Base-by-base conservation (phyloP, 2,329 filamentous ascomycete species). In the Arachnopeziza araneosa region DNA sequence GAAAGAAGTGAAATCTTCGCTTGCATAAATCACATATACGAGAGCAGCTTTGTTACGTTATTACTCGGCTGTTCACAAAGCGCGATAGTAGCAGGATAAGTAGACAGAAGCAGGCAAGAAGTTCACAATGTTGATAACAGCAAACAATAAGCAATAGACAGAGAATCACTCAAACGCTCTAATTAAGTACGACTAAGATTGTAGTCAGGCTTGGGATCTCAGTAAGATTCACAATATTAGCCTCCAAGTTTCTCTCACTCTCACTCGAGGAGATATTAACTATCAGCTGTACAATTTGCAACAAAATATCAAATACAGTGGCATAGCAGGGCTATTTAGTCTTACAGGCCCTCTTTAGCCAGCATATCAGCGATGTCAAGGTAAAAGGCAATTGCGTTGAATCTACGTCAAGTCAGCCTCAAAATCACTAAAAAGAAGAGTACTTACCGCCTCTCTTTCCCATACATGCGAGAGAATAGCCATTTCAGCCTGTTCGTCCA, bases 361-460 rank as follows among this genome's bases (percentile, higher is more conserved):
- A 91, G 75, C 87, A 89, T 90, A 68, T 90, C 83, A 12, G 80
- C 81, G 67, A 88, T 83, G 61, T 81, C 83, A 1, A 88, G 77
- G 66, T 88, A 88, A 67, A 88, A 87, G 0, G 85, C 85, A 60
- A 88, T 79, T 1, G 85, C 85, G 68, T 88, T 88, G 67, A 88
- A 88, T 19, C 80, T 85, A 57, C 22, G 19, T 1, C 26, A 2
- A 32, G 44, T 69, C 58, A 67, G 62, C 53, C 64, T 7, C 8
- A 17, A 14, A 9, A 21, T 50, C 21, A 30, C 1, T 50, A 6
- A 6, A 17, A 50, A 48, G 4, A 49, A 48, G 24, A 9, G 30
- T 26, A 87, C 78, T 71, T 68, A 81, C 79, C 75, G 77, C 60
- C 77, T 78, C 66, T 77, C 75, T 62, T 79, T 76, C 1, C 84